phyloP scores from a whole-genome alignment of 2,329 filamentous ascomycete genomes.

The Teratosphaeria nubilosa region DNA sequence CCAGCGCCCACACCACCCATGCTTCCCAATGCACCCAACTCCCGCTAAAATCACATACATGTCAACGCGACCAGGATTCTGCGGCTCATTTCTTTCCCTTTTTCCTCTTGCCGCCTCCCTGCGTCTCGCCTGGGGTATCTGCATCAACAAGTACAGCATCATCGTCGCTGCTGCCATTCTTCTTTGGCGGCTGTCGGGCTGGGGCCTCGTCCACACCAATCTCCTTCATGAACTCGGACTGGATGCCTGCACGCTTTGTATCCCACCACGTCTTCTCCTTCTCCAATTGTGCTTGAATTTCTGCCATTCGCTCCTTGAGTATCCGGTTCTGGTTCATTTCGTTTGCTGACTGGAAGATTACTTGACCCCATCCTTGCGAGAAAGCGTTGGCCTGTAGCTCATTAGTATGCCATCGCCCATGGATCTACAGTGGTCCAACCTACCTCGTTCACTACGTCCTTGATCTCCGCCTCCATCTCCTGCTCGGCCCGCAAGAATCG shows the following conservation, averaged over 20 bases:
- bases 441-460: constrained; percentile 89
- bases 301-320: constrained; percentile 63
- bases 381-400: constrained; percentile 72
- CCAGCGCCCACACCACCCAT: not conserved
- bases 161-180: constrained; percentile 47
- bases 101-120: constrained; percentile 43
- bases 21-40: not conserved
- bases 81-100: constrained; percentile 50
- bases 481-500: constrained; percentile 85
- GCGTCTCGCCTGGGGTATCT: constrained; percentile 35
- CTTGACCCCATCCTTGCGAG: constrained; percentile 77
- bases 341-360: constrained; percentile 94
- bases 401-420: not conserved
- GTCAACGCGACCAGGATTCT: not conserved
- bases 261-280: constrained; percentile 90
- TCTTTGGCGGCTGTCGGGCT: constrained; percentile 15
- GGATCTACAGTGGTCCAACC: not conserved
- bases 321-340: constrained; percentile 82
- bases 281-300: constrained; percentile 60
- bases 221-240: constrained; percentile 74
- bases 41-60: not conserved
- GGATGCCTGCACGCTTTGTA: constrained; percentile 63
- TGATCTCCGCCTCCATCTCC: constrained; percentile 92
- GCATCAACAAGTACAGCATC: constrained; percentile 69
- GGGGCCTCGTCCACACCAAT: constrained; percentile 46